Conservation (phyloP, 257 asterid genomes). For the Nyctanthes arbortristis region DNA sequence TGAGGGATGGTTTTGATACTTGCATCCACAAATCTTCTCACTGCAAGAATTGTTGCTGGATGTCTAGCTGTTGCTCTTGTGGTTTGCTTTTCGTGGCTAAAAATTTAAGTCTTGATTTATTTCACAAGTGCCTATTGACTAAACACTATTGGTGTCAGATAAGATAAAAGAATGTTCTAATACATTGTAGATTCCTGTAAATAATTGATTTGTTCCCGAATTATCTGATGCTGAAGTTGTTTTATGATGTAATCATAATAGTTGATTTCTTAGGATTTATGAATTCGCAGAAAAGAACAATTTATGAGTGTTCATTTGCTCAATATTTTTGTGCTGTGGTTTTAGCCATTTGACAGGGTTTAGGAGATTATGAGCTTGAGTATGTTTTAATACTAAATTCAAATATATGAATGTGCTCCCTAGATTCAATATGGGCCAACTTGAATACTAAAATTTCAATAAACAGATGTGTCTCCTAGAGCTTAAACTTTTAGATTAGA, state of each 20-base stretch:
- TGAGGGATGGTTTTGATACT: slow-evolving; percentile 96
- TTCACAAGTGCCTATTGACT: not conserved
- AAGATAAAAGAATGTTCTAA: not conserved
- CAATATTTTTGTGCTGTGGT: no score
- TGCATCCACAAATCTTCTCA: slow-evolving; percentile 80
- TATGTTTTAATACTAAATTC: no score
- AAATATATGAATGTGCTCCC: no score
- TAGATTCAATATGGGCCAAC: not conserved
- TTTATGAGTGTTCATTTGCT: not conserved
- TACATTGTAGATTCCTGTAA: not conserved
- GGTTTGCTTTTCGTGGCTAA: slow-evolving; percentile 80
- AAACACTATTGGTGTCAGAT: not conserved
- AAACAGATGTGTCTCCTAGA: not conserved
- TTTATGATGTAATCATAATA: no score
- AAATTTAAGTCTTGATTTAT: slow-evolving; percentile 56
- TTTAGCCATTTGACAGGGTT: no score
- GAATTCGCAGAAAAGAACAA: not conserved
- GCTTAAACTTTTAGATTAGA: not conserved
- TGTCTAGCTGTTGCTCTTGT: slow-evolving; percentile 75
- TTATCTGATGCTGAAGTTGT: no score
- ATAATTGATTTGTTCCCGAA: not conserved
- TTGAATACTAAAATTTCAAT: not conserved
- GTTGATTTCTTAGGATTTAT: no score
- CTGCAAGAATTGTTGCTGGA: slow-evolving; percentile 88
- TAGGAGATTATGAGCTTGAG: no score